Conservation (phyloP, 108 stramenopile genomes). For the Cyclotella choctawhatcheeana region DNA sequence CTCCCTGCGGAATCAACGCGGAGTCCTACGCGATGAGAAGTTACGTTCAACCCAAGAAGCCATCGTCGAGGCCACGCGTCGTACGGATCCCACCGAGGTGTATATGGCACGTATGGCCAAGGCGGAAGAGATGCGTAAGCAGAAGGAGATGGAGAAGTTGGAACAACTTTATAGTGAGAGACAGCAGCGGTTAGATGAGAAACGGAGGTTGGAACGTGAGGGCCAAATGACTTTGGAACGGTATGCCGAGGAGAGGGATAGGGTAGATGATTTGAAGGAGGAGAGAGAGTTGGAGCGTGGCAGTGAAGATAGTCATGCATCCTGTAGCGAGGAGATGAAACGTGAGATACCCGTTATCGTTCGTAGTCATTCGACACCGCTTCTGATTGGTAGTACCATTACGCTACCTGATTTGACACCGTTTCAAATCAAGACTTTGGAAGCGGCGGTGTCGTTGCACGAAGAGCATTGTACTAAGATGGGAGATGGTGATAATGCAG, state of each 20-base stretch:
- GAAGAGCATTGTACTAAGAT: conserved; percentile 18
- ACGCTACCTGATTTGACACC: conserved; percentile 19
- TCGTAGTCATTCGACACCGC: conserved; percentile 11
- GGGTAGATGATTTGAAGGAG: neutral
- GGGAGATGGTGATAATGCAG: neutral
- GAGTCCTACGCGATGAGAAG: neutral
- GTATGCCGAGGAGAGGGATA: conserved; percentile 1
- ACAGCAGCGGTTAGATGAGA: conserved; percentile 21
- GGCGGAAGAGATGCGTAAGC: conserved; percentile 7
- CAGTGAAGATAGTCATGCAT: too few relatives aligned
- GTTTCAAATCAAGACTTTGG: conserved; percentile 29
- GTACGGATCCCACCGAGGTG: conserved; percentile 7
- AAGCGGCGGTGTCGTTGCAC: conserved; percentile 23
- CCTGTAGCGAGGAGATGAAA: too few relatives aligned
- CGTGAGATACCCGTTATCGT: too few relatives aligned
- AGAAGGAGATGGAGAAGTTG: conserved; percentile 9
- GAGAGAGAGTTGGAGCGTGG: neutral
- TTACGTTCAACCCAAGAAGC: conserved; percentile 1
- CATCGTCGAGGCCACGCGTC: conserved; percentile 10
- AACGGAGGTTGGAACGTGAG: conserved; percentile 5
- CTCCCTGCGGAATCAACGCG: conserved; percentile 4
- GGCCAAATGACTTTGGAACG: neutral
- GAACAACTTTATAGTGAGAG: conserved; percentile 4
- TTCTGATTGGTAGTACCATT: conserved; percentile 34
- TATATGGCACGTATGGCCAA: neutral